Base-by-base conservation (phyloP, 2,329 filamentous ascomycete genomes). In the Hypoxylon sp. region DNA sequence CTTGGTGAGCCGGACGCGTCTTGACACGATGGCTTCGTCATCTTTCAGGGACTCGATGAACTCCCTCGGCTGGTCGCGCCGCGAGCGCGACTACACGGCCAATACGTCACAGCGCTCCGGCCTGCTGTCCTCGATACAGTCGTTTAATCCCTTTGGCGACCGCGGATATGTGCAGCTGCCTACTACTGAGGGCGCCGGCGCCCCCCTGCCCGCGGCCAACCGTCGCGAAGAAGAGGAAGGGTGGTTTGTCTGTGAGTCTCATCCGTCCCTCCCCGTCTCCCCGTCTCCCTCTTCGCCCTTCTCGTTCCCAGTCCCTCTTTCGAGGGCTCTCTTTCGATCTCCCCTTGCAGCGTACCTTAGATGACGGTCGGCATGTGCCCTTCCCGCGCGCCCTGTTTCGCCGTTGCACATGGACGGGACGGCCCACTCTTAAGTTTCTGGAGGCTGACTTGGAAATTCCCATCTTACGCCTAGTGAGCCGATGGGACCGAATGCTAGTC, bases 21-120 rank as follows among this genome's bases (percentile, higher is more conserved):
- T 41, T 49, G n/a, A 50, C 57, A 75, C 59, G 62, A 97, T 97
- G 93, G 90, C 93, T 60, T 94, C 92, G 66, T 82, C 87, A 67
- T 91, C 91, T 42, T 98, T 99, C 76, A 87, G 93, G 73, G 92
- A 97, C 77, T 96, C 91, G 18, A 92, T 98, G 82, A 96, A 91
- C 81, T 95, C 92, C 58, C 78, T 98, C 70, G 95, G 95, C 60
- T 98, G 95, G 95, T 91, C 91, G 71, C 89, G 94, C 68, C 87
- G 94, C 71, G 89, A 92, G 56, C 76, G 85, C 64, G 90, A 96
- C 70, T 79, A 89, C 51, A 87, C 92, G 64, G 88, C 89, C 69
- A 90, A 85, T 75, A 95, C 89, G 43, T 81, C 80, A 62, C 84
- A 87, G 67, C 84, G 87, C 70, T 88, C 85, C 62, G 89, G 91